Percentiles rank a stretch among this genome's conserved stretches.
Evolutionary conservation across 148 eudicot species (phyloP).

Genomic region (Camellia sinensis): DNA sequence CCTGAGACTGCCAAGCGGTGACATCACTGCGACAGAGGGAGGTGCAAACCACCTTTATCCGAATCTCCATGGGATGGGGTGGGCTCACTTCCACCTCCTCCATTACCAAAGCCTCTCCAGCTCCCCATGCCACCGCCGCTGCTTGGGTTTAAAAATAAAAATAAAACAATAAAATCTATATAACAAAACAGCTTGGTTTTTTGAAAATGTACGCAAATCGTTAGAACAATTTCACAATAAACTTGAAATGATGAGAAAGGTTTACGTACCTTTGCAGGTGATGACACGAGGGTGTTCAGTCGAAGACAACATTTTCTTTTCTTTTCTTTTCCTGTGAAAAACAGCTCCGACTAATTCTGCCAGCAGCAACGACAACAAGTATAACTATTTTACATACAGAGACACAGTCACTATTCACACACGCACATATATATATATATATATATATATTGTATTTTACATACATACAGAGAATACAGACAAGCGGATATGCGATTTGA

Average conservation of each 20-base stretch:
- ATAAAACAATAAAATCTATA: no score
- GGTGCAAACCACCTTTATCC: constrained; percentile 80
- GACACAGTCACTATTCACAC: no score
- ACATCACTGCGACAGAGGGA: constrained; percentile 90
- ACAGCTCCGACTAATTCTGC: no score
- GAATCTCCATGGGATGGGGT: constrained; percentile 80
- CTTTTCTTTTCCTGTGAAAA: neutral
- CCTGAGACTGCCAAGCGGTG: constrained; percentile 88
- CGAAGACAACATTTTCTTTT: constrained; percentile 11
- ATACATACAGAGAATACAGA: no score
- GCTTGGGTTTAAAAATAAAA: neutral
- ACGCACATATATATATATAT: no score
- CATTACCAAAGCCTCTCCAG: constrained; percentile 72
- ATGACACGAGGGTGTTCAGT: constrained; percentile 16
- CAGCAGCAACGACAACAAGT: no score
- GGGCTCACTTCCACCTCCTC: constrained; percentile 93
- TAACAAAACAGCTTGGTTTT: no score
- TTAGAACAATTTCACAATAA: neutral
- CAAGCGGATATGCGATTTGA: no score
- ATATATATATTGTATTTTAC: no score
- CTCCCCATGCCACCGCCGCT: constrained; percentile 97
- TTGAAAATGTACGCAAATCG: no score
- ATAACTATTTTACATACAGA: no score
- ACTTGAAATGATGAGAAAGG: neutral
- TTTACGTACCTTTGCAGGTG: constrained; percentile 29